These are phyloP conservation scores for Phytophthora aleatoria DNA, from an alignment of 352 stramenopile species.

Conservation along the genomic window DNA sequence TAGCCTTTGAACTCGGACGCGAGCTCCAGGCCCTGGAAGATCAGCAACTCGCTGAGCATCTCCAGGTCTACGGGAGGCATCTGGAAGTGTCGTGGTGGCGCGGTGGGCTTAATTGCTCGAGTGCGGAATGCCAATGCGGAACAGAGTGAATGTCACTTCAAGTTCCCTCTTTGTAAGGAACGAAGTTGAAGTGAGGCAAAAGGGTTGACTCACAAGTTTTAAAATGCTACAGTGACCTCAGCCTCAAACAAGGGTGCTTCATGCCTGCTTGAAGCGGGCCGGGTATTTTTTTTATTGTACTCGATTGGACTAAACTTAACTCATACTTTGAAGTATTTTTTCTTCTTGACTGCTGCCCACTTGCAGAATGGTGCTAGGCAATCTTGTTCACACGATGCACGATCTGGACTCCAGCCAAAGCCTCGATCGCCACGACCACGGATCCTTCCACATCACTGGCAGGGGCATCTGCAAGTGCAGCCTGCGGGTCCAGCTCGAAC, in stretches of 20 bases:
- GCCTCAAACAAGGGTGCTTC: background rate
- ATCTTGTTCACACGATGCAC: constrained; percentile 44
- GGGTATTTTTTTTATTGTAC: constrained; percentile 45
- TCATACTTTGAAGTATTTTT: constrained; percentile 23
- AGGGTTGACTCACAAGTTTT: background rate
- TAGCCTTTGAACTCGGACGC: constrained; percentile 13
- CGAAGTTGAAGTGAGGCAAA: background rate
- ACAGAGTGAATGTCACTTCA: constrained; percentile 31
- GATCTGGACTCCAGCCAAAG: constrained; percentile 44
- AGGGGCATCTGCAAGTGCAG: constrained; percentile 26
- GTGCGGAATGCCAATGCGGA: constrained; percentile 13
- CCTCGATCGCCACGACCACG: constrained; percentile 52
- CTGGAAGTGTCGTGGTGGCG: background rate
- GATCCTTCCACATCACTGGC: constrained; percentile 31
- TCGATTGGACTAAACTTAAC: constrained; percentile 38
- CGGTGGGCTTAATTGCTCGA: background rate
- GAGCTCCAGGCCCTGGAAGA: constrained; percentile 10
- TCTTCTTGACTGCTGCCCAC: constrained; percentile 6
- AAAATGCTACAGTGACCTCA: no score
- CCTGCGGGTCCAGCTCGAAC: constrained; percentile 68
- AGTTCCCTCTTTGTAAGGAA: constrained; percentile 11
- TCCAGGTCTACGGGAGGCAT: constrained; percentile 26
- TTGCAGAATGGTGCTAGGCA: constrained; percentile 8
- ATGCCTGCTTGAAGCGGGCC: constrained; percentile 17
- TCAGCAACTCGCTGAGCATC: constrained; percentile 19